phyloP scores from a whole-genome alignment of 164 flowering plant genomes.

The Liquidambar formosana region DNA sequence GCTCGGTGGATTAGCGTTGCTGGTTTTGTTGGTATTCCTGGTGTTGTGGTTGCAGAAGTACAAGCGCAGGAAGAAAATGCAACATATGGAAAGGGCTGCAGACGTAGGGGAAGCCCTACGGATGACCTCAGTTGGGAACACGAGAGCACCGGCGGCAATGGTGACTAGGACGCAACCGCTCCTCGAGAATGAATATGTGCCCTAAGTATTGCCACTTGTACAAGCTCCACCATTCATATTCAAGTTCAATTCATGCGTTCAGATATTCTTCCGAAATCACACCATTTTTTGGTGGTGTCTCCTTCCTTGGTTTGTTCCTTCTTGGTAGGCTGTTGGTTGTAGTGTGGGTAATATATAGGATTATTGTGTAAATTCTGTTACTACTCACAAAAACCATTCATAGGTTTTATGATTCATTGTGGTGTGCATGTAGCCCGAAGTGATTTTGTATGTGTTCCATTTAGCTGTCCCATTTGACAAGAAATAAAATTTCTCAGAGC shows the following conservation, averaged over 20 bases:
- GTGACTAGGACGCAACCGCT: constrained; percentile 56
- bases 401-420: constrained; percentile 35
- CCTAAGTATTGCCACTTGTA: constrained; percentile 28
- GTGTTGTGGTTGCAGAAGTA: constrained; percentile 39
- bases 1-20: constrained; percentile 50
- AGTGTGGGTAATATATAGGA: constrained; percentile 37
- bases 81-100: constrained; percentile 71
- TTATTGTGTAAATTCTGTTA: constrained; percentile 41
- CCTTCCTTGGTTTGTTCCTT: constrained; percentile 12
- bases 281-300: constrained; percentile 23
- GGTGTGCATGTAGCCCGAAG: constrained; percentile 29
- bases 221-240: constrained; percentile 24
- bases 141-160: constrained; percentile 56
- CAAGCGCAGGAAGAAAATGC: constrained; percentile 49
- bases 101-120: constrained; percentile 68
- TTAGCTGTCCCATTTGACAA: constrained; percentile 28
- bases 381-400: constrained; percentile 22
- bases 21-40: constrained; percentile 40
- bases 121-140: constrained; percentile 45
- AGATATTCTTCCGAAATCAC: constrained; percentile 30
- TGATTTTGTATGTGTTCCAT: constrained; percentile 23
- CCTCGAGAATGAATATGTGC: constrained; percentile 55
- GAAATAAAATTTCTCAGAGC: constrained; percentile 22
- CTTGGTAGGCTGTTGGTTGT: constrained; percentile 13
- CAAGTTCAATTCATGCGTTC: constrained; percentile 30